phyloP scores from a whole-genome alignment of 1,284 basidiomycete genomes.

The Microbotryomycetes sp. region DNA sequence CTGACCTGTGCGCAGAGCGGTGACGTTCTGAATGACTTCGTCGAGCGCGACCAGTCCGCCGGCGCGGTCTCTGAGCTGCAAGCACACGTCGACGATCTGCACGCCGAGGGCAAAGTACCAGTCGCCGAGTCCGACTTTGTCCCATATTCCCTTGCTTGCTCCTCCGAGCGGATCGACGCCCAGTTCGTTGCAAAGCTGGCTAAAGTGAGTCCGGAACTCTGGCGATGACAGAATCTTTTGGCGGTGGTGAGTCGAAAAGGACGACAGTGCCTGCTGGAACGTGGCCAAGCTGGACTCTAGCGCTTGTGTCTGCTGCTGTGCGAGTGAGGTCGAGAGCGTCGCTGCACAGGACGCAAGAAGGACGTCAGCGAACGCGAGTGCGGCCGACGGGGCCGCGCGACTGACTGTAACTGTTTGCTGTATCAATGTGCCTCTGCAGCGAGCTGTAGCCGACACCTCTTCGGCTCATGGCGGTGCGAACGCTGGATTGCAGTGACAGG shows the following conservation, averaged over 20 bases:
- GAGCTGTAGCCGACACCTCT: constrained; percentile 1
- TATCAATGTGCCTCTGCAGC: neutral
- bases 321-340: constrained; percentile 71
- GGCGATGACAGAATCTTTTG: constrained; percentile 79
- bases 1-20: constrained; percentile 59
- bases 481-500: neutral
- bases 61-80: constrained; percentile 76
- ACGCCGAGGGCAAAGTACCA: constrained; percentile 95
- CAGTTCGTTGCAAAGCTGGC: constrained; percentile 90
- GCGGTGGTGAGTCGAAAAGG: constrained; percentile 76
- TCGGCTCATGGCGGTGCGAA: neutral
- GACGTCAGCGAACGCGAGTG: neutral
- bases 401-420: neutral
- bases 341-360: constrained; percentile 45
- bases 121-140: constrained; percentile 72
- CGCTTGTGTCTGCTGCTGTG: constrained; percentile 50
- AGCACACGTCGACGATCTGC: constrained; percentile 94
- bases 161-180: constrained; percentile 82
- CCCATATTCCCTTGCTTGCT: constrained; percentile 69
- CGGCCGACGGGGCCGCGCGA: neutral
- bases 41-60: constrained; percentile 86
- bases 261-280: constrained; percentile 71
- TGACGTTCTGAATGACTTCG: constrained; percentile 73
- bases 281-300: constrained; percentile 74
- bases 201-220: constrained; percentile 82